Base-by-base conservation (phyloP, 805 yeast species). In the Candida quercuum region DNA sequence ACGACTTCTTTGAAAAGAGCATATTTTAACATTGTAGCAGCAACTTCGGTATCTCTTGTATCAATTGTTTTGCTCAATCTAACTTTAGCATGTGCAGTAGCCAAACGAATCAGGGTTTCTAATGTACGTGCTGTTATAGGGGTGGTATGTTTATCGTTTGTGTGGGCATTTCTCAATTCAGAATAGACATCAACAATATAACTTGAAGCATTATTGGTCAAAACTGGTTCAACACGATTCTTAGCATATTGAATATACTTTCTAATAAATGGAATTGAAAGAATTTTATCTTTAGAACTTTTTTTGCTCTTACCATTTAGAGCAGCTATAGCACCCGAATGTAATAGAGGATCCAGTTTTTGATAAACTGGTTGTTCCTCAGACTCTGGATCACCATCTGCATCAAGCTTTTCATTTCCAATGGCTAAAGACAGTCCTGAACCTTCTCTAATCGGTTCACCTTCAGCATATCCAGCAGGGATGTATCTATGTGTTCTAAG, bases 111-210 rank as follows among this genome's bases (percentile, higher is more conserved):
- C 47, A 91, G 69, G 0, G 99, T 91, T 63, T 91, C 99, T 49
- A 91, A 69, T 5, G 98, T 93, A 78, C 99, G 85, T n/a, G 98
- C 95, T 2, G 99, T 91, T 48, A 91, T 86, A 26, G 99, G 98
- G 1, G 96, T 82, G 1, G 96, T 89, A 54, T 79, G 74, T 37
- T 83, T 75, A 48, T 80, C 84, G 28, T 71, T 73, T 37, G 71
- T 64, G 38, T 72, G 72, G 46, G 82, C 85, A 58, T 88, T 89
- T 66, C 99, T 76, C 47, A 93, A 69, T 11, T 79, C 78, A 2
- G 95, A 68, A 57, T 91, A 93, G 14, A 84, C 76, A 37, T 73
- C 75, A 17, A 88, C 93, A 52, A 93, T 87, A 58, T 81, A 74
- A 37, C 79, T 83, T 9, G 88, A 74, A 1, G 98, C 96, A 34